These are phyloP conservation scores for Syzygium oleosum DNA, from an alignment of 345 rosid genomes.

Conservation along the genomic window DNA sequence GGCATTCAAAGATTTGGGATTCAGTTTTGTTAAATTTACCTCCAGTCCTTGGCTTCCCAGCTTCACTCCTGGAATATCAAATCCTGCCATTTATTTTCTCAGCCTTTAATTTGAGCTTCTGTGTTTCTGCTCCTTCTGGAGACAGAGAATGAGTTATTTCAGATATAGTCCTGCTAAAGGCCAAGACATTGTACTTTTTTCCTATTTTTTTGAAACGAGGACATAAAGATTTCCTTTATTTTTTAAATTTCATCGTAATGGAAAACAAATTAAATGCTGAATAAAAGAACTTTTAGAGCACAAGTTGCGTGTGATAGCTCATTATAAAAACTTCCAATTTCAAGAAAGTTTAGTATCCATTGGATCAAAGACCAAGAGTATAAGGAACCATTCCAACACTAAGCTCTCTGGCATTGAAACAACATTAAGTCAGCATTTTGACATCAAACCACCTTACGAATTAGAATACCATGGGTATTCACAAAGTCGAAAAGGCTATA, in stretches of 20 bases:
- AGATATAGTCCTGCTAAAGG: neutral
- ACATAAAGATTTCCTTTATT: too few relatives aligned
- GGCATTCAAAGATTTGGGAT: neutral
- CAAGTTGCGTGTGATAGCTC: too few relatives aligned
- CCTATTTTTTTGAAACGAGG: too few relatives aligned
- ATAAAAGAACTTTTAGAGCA: too few relatives aligned
- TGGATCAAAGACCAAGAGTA: slow-evolving; percentile 9
- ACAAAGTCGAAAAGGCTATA: too few relatives aligned
- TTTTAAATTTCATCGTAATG: too few relatives aligned
- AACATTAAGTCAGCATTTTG: neutral
- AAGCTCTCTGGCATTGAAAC: slow-evolving; percentile 3
- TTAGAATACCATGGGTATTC: too few relatives aligned
- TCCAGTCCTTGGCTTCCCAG: slow-evolving; percentile 39
- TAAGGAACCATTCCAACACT: slow-evolving; percentile 26
- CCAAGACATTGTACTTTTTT: too few relatives aligned
- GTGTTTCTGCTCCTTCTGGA: neutral
- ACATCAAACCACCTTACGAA: too few relatives aligned
- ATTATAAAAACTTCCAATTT: too few relatives aligned
- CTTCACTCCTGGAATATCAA: slow-evolving; percentile 22
- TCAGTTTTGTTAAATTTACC: slow-evolving; percentile 5
- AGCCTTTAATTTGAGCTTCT: neutral
- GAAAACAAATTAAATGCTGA: too few relatives aligned
- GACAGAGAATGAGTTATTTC: neutral
- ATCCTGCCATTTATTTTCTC: slow-evolving; percentile 3
- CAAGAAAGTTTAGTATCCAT: too few relatives aligned